Base-by-base conservation (phyloP, 345 rosid genomes). In the Geranium rotundifolium region DNA sequence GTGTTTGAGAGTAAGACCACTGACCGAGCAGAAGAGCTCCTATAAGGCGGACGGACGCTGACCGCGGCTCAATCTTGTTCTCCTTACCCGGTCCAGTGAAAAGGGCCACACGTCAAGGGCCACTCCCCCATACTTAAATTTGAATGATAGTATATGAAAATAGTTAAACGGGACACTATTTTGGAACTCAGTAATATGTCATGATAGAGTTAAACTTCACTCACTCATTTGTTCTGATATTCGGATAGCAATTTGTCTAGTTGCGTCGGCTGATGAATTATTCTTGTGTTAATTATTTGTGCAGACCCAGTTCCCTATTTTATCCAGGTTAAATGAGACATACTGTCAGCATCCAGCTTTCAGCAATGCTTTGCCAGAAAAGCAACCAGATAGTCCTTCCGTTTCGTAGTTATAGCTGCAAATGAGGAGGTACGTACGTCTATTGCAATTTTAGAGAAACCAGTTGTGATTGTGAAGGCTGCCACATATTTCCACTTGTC, bases 221-320 rank as follows among this genome's bases (percentile, higher is more conserved):
- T 23, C 27, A 23, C 27, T 23, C 27, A 2, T 0, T 23, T 23
- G 27, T 23, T 23, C 27, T 23, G 27, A 23, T 23, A 23, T 23
- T 23, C 2, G 27, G 27, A 23, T 2, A 23, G 3, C 3, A 46
- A n/a, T 55, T 55, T n/a, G 4, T 55, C 57, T 55, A 18, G 58
- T 9, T 27, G 27, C 1, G 13, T 5, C 12, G 27, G 23, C 39
- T 37, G 16, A 63, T 23, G 54, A 19, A 12, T 9, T 55, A 15
- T n/a, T 60, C 16, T 17, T 61, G 17, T 34, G 34, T 13, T 52
- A 46, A 46, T 46, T 46, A 14, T 14, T 54, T 71, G 56, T 68
- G 65, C 71, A 83, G 90, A 73, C 74, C 46, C 74, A 76, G 16
- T 85, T 73, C 72, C 89, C 85, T 5, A 73, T 77, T 65, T 75